Conservation (phyloP, 2,329 filamentous ascomycete species). For the Fusarium xylarioides region DNA sequence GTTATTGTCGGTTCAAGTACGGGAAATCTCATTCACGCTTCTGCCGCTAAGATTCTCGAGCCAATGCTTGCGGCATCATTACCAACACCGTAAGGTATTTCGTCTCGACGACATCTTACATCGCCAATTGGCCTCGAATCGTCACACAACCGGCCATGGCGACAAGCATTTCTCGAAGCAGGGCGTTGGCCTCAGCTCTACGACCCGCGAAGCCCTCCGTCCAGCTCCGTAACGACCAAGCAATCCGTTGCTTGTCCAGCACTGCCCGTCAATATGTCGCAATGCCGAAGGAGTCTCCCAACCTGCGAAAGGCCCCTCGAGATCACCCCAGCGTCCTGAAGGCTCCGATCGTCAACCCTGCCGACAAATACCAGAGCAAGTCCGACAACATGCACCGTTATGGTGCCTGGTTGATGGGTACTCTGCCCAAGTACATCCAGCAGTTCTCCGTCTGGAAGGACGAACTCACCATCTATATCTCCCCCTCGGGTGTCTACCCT, state of each 20-base stretch:
- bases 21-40: constrained; percentile 35
- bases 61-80: constrained; percentile 45
- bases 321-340: constrained; percentile 71
- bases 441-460: constrained; percentile 99
- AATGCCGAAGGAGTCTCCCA: constrained; percentile 68
- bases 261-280: constrained; percentile 61
- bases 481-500: constrained; percentile 86
- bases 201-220: constrained; percentile 60
- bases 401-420: constrained; percentile 95
- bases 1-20: constrained; percentile 44
- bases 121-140: constrained; percentile 58
- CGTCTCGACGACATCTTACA: constrained; percentile 38
- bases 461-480: constrained; percentile 93
- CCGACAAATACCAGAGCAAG: constrained; percentile 91
- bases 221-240: constrained; percentile 52
- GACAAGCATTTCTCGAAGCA: constrained; percentile 66
- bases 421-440: constrained; percentile 96
- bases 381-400: constrained; percentile 91
- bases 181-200: constrained; percentile 65
- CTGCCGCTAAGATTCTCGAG: constrained; percentile 38
- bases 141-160: constrained; percentile 60
- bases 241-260: constrained; percentile 60
- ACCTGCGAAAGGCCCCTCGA: constrained; percentile 73
- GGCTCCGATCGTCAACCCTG: constrained; percentile 85
- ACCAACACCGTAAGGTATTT: constrained; percentile 44